Conservation (phyloP, 2,329 filamentous ascomycete genomes). For the Nannizziopsis barbatae region DNA sequence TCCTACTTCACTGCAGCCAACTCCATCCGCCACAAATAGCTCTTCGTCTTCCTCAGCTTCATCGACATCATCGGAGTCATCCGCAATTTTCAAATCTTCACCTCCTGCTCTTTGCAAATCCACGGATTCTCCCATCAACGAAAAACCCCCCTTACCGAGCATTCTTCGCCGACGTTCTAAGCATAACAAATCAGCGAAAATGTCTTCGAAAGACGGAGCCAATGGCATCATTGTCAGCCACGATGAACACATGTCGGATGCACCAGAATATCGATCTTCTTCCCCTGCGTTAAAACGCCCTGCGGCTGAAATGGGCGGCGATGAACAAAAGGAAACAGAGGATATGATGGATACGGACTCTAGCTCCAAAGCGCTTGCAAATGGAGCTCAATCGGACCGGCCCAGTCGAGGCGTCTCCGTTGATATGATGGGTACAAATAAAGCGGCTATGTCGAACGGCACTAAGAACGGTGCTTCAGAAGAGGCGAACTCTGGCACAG, state of each 20-base stretch:
- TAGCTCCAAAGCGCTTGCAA: conserved; percentile 11
- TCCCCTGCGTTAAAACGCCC: conserved; percentile 45
- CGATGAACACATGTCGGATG: conserved; percentile 27
- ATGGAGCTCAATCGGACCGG: conserved; percentile 17
- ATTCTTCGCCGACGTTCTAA: conserved; percentile 25
- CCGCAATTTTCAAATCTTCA: neutral
- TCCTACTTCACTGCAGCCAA: conserved; percentile 20
- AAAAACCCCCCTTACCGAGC: conserved; percentile 27
- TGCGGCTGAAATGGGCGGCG: conserved; percentile 44
- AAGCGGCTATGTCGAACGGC: neutral
- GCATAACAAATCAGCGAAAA: conserved; percentile 23
- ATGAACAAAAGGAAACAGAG: conserved; percentile 20
- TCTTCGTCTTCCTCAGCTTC: conserved; percentile 23
- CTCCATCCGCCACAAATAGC: conserved; percentile 3
- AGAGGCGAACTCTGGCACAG: conserved; percentile 24
- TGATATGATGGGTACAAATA: conserved; percentile 32
- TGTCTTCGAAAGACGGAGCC: conserved; percentile 31
- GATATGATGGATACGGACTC: conserved; percentile 20
- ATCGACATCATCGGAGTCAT: conserved; percentile 22
- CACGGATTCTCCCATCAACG: neutral
- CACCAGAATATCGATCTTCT: conserved; percentile 20
- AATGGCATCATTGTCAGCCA: conserved; percentile 19
- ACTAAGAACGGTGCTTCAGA: conserved; percentile 19
- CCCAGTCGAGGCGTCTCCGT: conserved; percentile 30
- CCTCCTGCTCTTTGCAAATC: neutral